Base-by-base conservation (phyloP, 129 eudicot species). In the Tanacetum coccineum region DNA sequence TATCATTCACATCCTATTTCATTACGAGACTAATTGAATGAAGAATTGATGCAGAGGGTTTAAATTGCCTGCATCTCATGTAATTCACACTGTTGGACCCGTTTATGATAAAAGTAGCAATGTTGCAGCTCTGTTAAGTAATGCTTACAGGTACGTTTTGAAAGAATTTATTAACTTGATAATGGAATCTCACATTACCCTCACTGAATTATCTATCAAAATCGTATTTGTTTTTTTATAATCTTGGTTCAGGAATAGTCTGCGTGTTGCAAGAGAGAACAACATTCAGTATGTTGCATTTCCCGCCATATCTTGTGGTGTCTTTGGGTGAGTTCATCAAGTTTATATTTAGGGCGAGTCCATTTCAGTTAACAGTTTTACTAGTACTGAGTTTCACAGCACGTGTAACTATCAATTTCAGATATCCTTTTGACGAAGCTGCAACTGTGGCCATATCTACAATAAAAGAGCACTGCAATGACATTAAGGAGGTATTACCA, bases 31-130 rank as follows among this genome's bases (percentile, higher is more conserved):
- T 76, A 19, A 56, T 13, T 17, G 9, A 52, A 42, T 61, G 2
- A 48, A 70, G 62, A 52, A 60, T 68, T 45, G 61, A 42, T 79
- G 76, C 88, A 94, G 99, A 71, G 99, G 95, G 51, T 94, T 94
- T 72, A 77, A 84, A 58, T 83, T 94, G 86, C 97, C 99, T 57
- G 88, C 93, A 32, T 85, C 99, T 60, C 87, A 89, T 81, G 90
- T 94, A 14, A 83, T 94, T 69, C 99, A 94, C 75, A 87, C 99
- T 22, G 99, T 94, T 73, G 97, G 99, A 0, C 99, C 99, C 6
- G 58, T 89, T 42, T 94, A 94, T 71, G 90, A 89, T 74, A 64
- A 9, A 6, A 81, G 79, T 72, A 66, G 30, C 59, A 78, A 89
- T 67, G 85, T 88, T 63, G 70, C 83, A 74, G 85, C 80, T 45